Conservation (phyloP, 495 filamentous ascomycete genomes). For the Gamarada debralockiae region DNA sequence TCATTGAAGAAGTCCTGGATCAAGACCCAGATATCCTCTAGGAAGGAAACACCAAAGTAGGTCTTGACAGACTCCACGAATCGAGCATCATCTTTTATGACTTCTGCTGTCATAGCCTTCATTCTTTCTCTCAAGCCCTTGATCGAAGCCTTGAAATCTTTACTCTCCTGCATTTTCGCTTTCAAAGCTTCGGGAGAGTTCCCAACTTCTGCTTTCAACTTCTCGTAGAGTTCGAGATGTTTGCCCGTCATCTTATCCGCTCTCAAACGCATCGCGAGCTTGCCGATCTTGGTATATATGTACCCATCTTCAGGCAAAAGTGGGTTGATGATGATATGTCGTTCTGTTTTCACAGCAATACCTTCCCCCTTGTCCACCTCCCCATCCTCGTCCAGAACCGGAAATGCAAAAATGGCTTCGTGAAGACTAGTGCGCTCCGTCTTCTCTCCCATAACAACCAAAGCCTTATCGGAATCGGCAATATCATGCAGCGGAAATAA, state of each 20-base stretch:
- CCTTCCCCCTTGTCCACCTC: neutral
- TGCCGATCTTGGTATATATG: neutral
- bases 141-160: conserved; percentile 2
- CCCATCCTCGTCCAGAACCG: neutral
- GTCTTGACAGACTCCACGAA: neutral
- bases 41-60: neutral
- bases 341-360: neutral
- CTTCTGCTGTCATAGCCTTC: conserved; percentile 4
- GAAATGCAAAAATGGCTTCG: neutral
- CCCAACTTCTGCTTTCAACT: neutral
- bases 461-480: neutral
- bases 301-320: neutral
- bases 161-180: neutral
- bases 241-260: conserved; percentile 1
- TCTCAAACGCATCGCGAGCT: neutral
- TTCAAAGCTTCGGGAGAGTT: neutral
- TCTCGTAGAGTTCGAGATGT: neutral
- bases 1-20: neutral
- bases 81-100: neutral
- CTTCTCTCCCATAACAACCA: neutral
- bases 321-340: neutral
- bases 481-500: conserved; percentile 8
- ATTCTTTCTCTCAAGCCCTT: neutral
- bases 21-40: neutral
- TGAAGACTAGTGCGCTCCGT: neutral